Evolutionary conservation across 306 rosid genomes (phyloP).

Genomic region (Medicago arabica): DNA sequence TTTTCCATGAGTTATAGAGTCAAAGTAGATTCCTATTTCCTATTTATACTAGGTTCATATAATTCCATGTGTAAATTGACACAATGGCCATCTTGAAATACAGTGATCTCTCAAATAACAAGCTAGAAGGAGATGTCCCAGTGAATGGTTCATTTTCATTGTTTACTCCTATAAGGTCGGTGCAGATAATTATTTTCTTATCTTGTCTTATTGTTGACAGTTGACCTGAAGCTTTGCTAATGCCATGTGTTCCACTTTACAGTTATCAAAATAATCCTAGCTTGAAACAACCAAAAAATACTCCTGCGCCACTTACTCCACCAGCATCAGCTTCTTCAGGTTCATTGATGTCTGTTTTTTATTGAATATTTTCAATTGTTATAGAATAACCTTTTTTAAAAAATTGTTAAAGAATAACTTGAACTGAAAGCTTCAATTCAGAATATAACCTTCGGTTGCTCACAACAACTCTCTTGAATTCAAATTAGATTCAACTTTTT

Average conservation of each 20-base stretch:
- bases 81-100: slow-evolving; percentile 42
- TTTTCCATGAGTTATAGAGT: slow-evolving; percentile 22
- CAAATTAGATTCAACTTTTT: slow-evolving; percentile 10
- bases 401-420: slow-evolving; percentile 6
- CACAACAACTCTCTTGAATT: slow-evolving; percentile 17
- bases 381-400: neutral
- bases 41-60: slow-evolving; percentile 24
- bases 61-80: slow-evolving; percentile 41
- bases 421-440: slow-evolving; percentile 11
- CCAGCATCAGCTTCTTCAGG: slow-evolving; percentile 53
- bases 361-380: slow-evolving; percentile 18
- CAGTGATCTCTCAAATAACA: slow-evolving; percentile 91
- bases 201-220: slow-evolving; percentile 35
- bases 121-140: slow-evolving; percentile 64
- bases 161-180: slow-evolving; percentile 96
- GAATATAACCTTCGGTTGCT: slow-evolving; percentile 21
- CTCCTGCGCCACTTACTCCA: slow-evolving; percentile 61
- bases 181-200: slow-evolving; percentile 11
- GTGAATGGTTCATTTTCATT: slow-evolving; percentile 83
- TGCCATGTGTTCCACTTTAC: slow-evolving; percentile 41
- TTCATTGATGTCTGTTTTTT: slow-evolving; percentile 37
- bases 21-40: neutral
- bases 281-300: slow-evolving; percentile 29
- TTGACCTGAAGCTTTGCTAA: slow-evolving; percentile 36
- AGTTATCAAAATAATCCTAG: slow-evolving; percentile 64